These are phyloP conservation scores for Ascochyta viciae-villosae DNA, from an alignment of 2,329 filamentous ascomycete genomes.

Conservation along the genomic window DNA sequence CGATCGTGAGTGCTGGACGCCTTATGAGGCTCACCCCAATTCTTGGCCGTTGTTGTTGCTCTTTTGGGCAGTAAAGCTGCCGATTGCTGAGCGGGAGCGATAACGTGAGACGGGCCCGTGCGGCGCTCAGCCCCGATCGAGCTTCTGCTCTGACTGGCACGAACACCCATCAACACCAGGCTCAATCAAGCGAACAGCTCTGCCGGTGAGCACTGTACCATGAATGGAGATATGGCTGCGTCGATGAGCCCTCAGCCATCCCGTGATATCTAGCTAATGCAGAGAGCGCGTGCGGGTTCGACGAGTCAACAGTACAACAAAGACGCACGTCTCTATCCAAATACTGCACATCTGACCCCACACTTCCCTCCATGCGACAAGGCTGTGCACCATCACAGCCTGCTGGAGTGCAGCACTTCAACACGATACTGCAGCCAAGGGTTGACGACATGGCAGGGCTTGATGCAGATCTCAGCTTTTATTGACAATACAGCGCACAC, in stretches of 20 bases:
- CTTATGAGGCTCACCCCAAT: neutral
- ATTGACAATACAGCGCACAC: too few species aligned
- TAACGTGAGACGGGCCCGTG: slow-evolving; percentile 9
- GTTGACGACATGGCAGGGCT: too few species aligned
- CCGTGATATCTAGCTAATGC: neutral
- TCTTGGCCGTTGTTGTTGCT: slow-evolving; percentile 10
- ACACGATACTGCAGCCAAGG: too few species aligned
- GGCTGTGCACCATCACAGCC: too few species aligned
- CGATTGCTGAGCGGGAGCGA: neutral
- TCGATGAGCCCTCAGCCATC: neutral
- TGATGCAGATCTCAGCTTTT: too few species aligned
- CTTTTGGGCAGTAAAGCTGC: slow-evolving; percentile 3
- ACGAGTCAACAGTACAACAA: too few species aligned
- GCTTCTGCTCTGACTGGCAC: neutral
- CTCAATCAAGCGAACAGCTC: neutral
- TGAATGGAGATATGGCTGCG: neutral
- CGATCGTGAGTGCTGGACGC: neutral
- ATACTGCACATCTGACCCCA: too few species aligned
- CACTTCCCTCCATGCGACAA: too few species aligned
- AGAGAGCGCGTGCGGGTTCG: neutral
- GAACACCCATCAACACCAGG: neutral
- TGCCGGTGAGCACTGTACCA: neutral
- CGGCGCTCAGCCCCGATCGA: neutral
- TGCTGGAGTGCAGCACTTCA: too few species aligned
- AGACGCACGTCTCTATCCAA: neutral